phyloP scores from a whole-genome alignment of 306 rosid species.

The Adenanthera pavonina region DNA sequence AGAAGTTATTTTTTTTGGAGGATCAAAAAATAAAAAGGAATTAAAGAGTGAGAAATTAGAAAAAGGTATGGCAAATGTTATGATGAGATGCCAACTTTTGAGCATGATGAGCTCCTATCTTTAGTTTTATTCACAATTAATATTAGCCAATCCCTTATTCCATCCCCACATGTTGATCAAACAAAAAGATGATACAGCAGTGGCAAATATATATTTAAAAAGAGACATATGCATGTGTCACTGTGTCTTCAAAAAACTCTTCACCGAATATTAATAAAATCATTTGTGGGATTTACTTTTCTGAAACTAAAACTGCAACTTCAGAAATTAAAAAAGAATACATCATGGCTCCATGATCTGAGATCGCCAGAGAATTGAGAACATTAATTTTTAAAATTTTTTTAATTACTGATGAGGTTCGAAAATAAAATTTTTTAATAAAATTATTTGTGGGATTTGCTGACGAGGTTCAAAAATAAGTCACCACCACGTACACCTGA shows the following conservation, averaged over 20 bases:
- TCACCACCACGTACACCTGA: not conserved
- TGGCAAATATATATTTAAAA: not conserved
- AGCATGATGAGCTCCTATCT: conserved; percentile 4
- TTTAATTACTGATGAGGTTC: too few relatives aligned
- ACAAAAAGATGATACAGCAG: not conserved
- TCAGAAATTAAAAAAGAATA: not conserved
- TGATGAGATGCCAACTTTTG: conserved; percentile 45
- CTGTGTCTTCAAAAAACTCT: conserved; percentile 21
- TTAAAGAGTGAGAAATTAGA: not conserved
- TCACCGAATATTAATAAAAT: not conserved
- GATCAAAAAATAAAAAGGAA: not conserved
- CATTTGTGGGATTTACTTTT: not conserved
- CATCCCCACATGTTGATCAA: conserved; percentile 11
- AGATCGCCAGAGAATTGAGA: too few relatives aligned
- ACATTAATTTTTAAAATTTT: too few relatives aligned
- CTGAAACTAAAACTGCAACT: conserved; percentile 1
- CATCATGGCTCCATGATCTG: not conserved
- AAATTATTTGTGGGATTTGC: not conserved
- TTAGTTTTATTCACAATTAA: conserved; percentile 35
- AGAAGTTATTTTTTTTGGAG: not conserved
- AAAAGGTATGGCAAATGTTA: conserved; percentile 27
- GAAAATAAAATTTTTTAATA: not conserved
- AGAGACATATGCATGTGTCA: conserved; percentile 20
- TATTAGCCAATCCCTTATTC: conserved; percentile 35
- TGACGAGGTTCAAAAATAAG: not conserved